Conservation (phyloP, 345 rosid species). For the Syzygium aromaticum region DNA sequence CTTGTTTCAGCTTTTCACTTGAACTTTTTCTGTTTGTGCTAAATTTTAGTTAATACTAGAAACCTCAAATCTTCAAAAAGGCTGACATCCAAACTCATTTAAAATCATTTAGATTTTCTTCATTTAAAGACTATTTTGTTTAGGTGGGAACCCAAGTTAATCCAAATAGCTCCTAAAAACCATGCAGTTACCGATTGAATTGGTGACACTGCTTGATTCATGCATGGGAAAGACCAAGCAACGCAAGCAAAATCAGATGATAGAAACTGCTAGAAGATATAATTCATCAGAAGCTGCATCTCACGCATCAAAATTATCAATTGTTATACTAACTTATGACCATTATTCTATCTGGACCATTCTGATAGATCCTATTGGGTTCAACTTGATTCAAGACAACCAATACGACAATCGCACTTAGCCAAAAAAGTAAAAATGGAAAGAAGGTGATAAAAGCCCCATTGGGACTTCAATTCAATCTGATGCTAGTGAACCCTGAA, state of each 20-base stretch:
- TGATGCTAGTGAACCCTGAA: neutral
- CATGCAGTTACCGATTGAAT: too few relatives aligned
- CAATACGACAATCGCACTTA: neutral
- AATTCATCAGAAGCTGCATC: neutral
- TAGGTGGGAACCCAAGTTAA: too few relatives aligned
- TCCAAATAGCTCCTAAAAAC: too few relatives aligned
- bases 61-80: too few relatives aligned
- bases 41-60: too few relatives aligned
- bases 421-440: neutral
- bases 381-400: neutral
- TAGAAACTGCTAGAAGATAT: neutral
- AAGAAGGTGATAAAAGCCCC: neutral
- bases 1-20: too few relatives aligned
- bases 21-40: too few relatives aligned
- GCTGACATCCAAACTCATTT: too few relatives aligned
- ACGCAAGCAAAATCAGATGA: neutral
- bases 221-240: neutral
- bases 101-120: too few relatives aligned
- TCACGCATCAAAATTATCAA: neutral
- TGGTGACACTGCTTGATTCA: neutral
- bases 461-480: neutral
- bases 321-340: neutral
- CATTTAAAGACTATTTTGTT: too few relatives aligned
- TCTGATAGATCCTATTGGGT: neutral
- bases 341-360: neutral